Evolutionary conservation across 2,329 filamentous ascomycete species (phyloP).

Genomic region (Mariannaea sp.): DNA sequence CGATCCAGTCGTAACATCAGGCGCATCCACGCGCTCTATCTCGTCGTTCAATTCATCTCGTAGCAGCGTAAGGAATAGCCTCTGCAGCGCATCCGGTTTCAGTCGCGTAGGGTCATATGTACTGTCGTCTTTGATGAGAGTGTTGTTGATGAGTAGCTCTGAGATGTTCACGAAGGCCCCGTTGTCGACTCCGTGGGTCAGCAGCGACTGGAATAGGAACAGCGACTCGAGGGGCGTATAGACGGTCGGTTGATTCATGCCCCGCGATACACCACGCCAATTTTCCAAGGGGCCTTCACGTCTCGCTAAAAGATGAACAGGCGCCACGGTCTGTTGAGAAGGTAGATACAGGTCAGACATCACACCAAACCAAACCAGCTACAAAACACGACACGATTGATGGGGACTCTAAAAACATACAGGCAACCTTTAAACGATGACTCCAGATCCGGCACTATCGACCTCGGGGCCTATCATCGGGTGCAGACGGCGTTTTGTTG

Average conservation of each 20-base stretch:
- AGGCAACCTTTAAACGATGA: constrained; percentile 39
- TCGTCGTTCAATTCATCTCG: constrained; percentile 71
- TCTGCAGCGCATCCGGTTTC: constrained; percentile 76
- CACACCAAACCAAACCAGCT: constrained; percentile 30
- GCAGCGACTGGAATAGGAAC: constrained; percentile 80
- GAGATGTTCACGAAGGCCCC: constrained; percentile 74
- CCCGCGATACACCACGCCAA: constrained; percentile 59
- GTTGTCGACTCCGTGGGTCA: constrained; percentile 67
- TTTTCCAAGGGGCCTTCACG: constrained; percentile 60
- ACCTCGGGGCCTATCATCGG: constrained; percentile 39
- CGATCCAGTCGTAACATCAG: constrained; percentile 53
- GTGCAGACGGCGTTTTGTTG: constrained; percentile 29
- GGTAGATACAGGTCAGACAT: constrained; percentile 28
- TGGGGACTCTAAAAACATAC: constrained; percentile 38
- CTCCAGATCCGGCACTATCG: constrained; percentile 35
- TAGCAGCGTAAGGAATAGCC: constrained; percentile 77
- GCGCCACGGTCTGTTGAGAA: constrained; percentile 55
- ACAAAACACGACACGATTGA: constrained; percentile 35
- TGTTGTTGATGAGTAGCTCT: constrained; percentile 73
- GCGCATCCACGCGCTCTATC: constrained; percentile 40
- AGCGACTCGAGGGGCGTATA: constrained; percentile 88
- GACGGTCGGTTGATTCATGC: constrained; percentile 62
- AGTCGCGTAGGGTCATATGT: constrained; percentile 76
- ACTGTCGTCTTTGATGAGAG: constrained; percentile 70
- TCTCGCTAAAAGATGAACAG: constrained; percentile 58